phyloP scores from a whole-genome alignment of 75 land plant species.

The Selaginella tamariscina region DNA sequence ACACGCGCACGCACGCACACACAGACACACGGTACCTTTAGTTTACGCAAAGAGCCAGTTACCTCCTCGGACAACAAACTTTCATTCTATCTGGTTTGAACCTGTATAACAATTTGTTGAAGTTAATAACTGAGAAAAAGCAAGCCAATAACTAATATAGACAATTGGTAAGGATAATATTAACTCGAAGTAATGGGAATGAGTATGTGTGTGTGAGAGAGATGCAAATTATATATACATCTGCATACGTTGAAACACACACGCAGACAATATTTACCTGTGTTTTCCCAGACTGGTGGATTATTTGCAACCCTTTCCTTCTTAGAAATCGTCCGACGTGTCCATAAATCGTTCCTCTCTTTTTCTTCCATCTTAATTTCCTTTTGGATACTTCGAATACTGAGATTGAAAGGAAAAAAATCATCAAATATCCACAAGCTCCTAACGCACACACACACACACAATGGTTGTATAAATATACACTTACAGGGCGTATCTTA shows the following conservation, averaged over 20 bases:
- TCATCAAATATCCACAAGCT: too few relatives aligned
- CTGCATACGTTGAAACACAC: neutral
- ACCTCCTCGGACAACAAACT: slow-evolving; percentile 83
- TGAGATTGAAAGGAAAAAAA: slow-evolving; percentile 14
- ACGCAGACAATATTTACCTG: slow-evolving; percentile 38
- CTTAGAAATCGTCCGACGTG: slow-evolving; percentile 49
- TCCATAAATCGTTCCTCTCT: slow-evolving; percentile 41
- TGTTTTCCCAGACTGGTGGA: slow-evolving; percentile 77
- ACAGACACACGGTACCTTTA: too few relatives aligned
- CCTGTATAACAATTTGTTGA: slow-evolving; percentile 20
- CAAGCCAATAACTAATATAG: neutral
- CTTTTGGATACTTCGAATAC: slow-evolving; percentile 52
- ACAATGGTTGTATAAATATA: too few relatives aligned
- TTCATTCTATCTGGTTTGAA: slow-evolving; percentile 76
- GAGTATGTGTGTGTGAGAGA: too few relatives aligned
- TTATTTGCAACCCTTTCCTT: slow-evolving; percentile 44
- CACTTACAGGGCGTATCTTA: too few relatives aligned
- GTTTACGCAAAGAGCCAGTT: slow-evolving; percentile 72
- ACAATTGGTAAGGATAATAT: too few relatives aligned
- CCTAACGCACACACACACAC: too few relatives aligned
- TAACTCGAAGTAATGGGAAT: too few relatives aligned
- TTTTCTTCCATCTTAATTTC: slow-evolving; percentile 65
- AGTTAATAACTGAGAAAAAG: neutral
- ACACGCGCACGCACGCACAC: slow-evolving; percentile 1
- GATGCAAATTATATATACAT: too few relatives aligned